These are phyloP conservation scores for Vanderwaltozyma tropicalis DNA, from an alignment of 805 yeast species.

Conservation along the genomic window DNA sequence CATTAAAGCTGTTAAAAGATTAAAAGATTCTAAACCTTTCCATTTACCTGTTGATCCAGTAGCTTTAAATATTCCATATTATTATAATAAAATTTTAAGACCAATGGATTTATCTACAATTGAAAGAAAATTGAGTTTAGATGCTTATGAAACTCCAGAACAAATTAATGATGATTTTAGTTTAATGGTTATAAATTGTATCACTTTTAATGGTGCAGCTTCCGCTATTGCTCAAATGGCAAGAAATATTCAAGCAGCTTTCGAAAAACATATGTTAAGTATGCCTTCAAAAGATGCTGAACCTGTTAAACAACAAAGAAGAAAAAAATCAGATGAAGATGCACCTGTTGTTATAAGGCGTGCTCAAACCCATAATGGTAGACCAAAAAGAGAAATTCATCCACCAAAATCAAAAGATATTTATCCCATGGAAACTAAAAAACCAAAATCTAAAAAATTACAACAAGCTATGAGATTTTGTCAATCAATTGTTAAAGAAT, in stretches of 20 bases:
- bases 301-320: conserved; percentile 25
- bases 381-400: conserved; percentile 93
- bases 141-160: conserved; percentile 63
- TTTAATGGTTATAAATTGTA: conserved; percentile 75
- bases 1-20: conserved; percentile 75
- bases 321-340: conserved; percentile 19
- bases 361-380: conserved; percentile 64
- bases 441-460: conserved; percentile 80
- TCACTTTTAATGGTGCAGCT: conserved; percentile 72
- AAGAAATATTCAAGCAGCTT: conserved; percentile 77
- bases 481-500: conserved; percentile 69
- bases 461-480: conserved; percentile 86
- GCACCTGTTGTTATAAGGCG: conserved; percentile 46
- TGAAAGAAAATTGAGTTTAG: conserved; percentile 61
- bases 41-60: conserved; percentile 81
- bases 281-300: conserved; percentile 58
- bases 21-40: conserved; percentile 89
- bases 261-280: conserved; percentile 84
- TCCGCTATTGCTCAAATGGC: conserved; percentile 88
- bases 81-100: conserved; percentile 67
- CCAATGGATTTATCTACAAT: conserved; percentile 95
- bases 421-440: conserved; percentile 53
- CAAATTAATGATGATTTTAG: conserved; percentile 70
- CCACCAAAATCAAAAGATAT: conserved; percentile 94
- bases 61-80: conserved; percentile 81